A percentile compares a stretch with the other conserved stretches of the same genome.
Conservation (phyloP, 176 grass and related monocot species). For the Hsuehochloa calcarea region DNA sequence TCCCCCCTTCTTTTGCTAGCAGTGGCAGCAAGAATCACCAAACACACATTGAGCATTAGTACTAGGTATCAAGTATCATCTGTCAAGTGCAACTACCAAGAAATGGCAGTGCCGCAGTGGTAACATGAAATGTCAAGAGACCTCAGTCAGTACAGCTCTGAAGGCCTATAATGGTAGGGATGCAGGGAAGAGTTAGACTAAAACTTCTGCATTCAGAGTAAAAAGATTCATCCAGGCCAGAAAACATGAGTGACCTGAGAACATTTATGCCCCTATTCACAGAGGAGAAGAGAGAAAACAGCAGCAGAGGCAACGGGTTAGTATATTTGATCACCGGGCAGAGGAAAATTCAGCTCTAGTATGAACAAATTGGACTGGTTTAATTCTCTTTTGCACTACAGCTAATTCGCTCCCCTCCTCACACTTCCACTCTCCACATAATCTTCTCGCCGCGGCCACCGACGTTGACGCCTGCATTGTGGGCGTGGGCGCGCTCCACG, state of each 20-base stretch:
- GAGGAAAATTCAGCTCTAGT: constrained; percentile 42
- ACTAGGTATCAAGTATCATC: constrained; percentile 27
- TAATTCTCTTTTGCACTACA: constrained; percentile 38
- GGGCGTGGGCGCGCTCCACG: constrained; percentile 23
- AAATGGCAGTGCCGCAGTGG: constrained; percentile 5
- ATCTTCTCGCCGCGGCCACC: constrained; percentile 48
- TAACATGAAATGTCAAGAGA: constrained; percentile 3
- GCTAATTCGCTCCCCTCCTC: neutral
- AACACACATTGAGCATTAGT: constrained; percentile 21
- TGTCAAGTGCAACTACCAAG: constrained; percentile 15
- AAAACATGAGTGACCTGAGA: constrained; percentile 28
- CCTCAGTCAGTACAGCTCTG: constrained; percentile 3
- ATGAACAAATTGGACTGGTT: constrained; percentile 55
- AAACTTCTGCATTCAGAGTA: constrained; percentile 74
- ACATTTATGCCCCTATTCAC: constrained; percentile 64
- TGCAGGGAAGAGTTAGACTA: neutral
- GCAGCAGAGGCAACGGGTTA: constrained; percentile 13
- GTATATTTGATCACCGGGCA: constrained; percentile 12
- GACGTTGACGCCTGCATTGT: neutral
- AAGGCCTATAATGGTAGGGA: neutral
- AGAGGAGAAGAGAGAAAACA: constrained; percentile 36
- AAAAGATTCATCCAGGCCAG: constrained; percentile 56
- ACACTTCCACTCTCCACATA: constrained; percentile 70
- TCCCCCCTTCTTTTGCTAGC: neutral
- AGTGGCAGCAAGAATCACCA: neutral